Conservation (phyloP, 2,329 filamentous ascomycete genomes). For the Fusarium phyllophilum region DNA sequence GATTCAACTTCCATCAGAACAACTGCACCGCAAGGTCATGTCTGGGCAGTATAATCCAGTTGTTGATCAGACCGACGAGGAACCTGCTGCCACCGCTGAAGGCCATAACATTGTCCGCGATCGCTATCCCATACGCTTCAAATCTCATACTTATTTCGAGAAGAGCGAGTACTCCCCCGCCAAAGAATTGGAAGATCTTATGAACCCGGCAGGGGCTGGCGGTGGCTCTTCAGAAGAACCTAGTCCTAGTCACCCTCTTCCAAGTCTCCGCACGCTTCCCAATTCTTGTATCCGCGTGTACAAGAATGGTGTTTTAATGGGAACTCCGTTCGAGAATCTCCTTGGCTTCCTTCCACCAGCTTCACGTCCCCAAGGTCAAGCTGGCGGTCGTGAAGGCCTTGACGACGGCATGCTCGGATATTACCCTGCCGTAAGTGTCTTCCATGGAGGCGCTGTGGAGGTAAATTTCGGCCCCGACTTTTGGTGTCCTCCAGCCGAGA, state of each 20-base stretch:
- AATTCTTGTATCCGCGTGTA: slow-evolving; percentile 88
- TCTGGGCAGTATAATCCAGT: slow-evolving; percentile 88
- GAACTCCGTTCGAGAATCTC: slow-evolving; percentile 87
- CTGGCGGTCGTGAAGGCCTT: slow-evolving; percentile 83
- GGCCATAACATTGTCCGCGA: slow-evolving; percentile 89
- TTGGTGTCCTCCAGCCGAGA: slow-evolving; percentile 78
- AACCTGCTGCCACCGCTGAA: slow-evolving; percentile 63
- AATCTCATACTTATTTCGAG: slow-evolving; percentile 93
- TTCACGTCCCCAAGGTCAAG: slow-evolving; percentile 75
- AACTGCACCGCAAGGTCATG: slow-evolving; percentile 87
- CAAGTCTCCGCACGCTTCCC: slow-evolving; percentile 86
- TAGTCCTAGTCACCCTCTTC: slow-evolving; percentile 75
- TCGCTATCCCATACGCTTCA: slow-evolving; percentile 93
- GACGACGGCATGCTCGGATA: slow-evolving; percentile 97
- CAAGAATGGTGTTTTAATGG: slow-evolving; percentile 89
- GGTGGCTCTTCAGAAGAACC: slow-evolving; percentile 66
- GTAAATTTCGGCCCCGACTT: slow-evolving; percentile 95
- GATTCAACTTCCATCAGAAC: slow-evolving; percentile 87
- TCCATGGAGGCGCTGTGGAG: slow-evolving; percentile 89
- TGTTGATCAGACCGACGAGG: slow-evolving; percentile 74
- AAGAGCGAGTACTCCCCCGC: slow-evolving; percentile 88
- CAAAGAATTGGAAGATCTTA: slow-evolving; percentile 87
- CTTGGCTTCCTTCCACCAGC: slow-evolving; percentile 92
- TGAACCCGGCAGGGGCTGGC: slow-evolving; percentile 67
- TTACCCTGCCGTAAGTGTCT: slow-evolving; percentile 92